Evolutionary conservation across 31 red algal genomes (phyloP).

Genomic region (Odonthalia washingtoniensis): DNA sequence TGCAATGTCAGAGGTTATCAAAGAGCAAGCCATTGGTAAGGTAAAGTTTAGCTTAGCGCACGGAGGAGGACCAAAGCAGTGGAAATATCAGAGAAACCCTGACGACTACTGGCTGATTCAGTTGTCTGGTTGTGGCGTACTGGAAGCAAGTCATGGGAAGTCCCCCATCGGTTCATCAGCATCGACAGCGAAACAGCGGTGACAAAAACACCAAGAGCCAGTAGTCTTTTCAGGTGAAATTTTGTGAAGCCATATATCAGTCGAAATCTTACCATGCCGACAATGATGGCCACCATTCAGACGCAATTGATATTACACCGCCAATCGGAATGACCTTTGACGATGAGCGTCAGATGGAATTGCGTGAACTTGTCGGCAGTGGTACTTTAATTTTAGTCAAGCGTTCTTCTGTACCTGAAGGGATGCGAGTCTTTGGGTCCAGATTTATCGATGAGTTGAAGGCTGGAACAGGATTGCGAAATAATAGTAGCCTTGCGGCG

Average conservation of each 20-base stretch:
- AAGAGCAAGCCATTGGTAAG: too few species aligned
- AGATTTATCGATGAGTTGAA: conserved; percentile 23
- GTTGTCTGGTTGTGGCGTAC: background rate
- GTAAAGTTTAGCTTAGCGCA: too few species aligned
- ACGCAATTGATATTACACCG: background rate
- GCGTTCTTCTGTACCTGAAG: background rate
- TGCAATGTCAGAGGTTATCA: too few species aligned
- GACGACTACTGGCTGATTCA: background rate
- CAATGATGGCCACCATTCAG: background rate
- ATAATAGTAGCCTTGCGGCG: conserved; percentile 47
- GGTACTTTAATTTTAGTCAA: conserved; percentile 45
- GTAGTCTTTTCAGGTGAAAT: background rate
- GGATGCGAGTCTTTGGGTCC: conserved; percentile 19
- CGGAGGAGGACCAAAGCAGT: conserved; percentile 8
- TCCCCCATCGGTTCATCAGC: too few species aligned
- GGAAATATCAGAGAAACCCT: background rate
- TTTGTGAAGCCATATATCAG: background rate
- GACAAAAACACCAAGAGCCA: background rate
- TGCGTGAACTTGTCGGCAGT: conserved; percentile 16
- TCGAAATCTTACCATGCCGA: background rate
- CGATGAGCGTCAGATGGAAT: background rate
- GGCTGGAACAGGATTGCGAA: background rate
- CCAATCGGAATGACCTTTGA: background rate
- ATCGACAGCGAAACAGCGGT: background rate
- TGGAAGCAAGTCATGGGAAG: background rate